Evolutionary conservation across 495 filamentous ascomycete species (phyloP).

Genomic region (Achaetomiella virescens): DNA sequence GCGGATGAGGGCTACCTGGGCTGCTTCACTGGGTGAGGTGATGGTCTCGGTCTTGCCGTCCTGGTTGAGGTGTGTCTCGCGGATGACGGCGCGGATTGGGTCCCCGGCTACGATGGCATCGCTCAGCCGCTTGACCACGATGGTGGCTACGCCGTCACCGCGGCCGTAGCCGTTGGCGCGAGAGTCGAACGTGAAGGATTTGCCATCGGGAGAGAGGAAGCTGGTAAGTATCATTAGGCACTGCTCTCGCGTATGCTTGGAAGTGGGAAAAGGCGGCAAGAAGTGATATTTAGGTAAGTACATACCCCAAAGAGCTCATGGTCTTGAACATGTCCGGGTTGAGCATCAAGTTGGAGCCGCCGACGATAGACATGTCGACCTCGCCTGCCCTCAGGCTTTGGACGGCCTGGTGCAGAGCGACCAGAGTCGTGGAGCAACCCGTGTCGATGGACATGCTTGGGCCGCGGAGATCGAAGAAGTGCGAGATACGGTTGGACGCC

Average conservation of each 20-base stretch:
- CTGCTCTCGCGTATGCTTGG: too few species aligned
- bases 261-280: too few species aligned
- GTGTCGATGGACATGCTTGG: slow-evolving; percentile 47
- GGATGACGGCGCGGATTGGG: slow-evolving; percentile 48
- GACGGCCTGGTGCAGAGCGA: slow-evolving; percentile 46
- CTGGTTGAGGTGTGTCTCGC: slow-evolving; percentile 32
- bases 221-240: too few species aligned
- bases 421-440: slow-evolving; percentile 48
- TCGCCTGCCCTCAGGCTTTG: slow-evolving; percentile 40
- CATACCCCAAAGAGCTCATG: background rate
- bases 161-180: slow-evolving; percentile 32
- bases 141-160: slow-evolving; percentile 29
- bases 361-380: slow-evolving; percentile 31
- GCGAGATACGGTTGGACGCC: slow-evolving; percentile 46
- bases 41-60: slow-evolving; percentile 46
- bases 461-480: slow-evolving; percentile 45
- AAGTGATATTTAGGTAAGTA: too few species aligned
- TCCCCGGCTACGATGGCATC: slow-evolving; percentile 45
- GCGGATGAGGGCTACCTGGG: slow-evolving; percentile 34
- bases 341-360: slow-evolving; percentile 26
- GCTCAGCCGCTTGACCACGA: slow-evolving; percentile 45
- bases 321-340: slow-evolving; percentile 22
- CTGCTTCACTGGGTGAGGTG: slow-evolving; percentile 39
- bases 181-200: slow-evolving; percentile 26
- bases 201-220: slow-evolving; percentile 20